Evolutionary conservation across 75 land plant genomes (phyloP), one percentile per base, ranked within the genome.

Genomic region (Selaginella tamariscina): DNA sequence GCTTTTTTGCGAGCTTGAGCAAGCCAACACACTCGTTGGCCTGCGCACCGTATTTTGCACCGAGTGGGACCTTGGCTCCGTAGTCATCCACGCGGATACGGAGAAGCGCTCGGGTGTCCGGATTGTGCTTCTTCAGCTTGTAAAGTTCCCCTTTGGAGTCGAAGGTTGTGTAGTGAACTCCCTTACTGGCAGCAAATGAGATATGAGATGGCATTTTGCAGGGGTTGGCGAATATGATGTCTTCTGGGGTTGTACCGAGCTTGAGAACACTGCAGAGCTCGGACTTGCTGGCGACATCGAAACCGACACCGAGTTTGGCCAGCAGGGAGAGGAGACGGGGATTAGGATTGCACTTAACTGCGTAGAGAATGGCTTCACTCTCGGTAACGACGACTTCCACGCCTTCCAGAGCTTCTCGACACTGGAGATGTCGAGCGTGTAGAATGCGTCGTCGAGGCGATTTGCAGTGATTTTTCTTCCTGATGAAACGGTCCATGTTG

Each of bases 341-440:
- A 22, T 82, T 68, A 2, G 78, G 74, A 49, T 82, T 82, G 68
- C 84, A 82, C 71, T 82, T 82, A 31, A 82, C 84, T 28, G 84
- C 84, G 49, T 82, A 82, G 68, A n/a, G n/a, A 70, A 82, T 22
- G 82, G 82, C 0, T 56, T 64, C 0, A 79, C 84, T 0, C 32
- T 55, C 20, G 84, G 84, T 20, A 82, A 39, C 2, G 55, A 9
- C 18, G 1, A 28, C 15, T 55, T 32, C 84, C 82, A 82, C 18
- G 32, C 55, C 15, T 75, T 32, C 71, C 65, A 54, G 27, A 79
- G 73, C 0, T 56, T 32, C 1, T 27, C 30, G 15, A 79, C 78
- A 0, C 33, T 67, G 1, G 75, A 82, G 27, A 82, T 20, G 62
- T 82, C 84, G 0, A 79, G 29, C 11, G 76, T 68, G 64, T 82